These are phyloP conservation scores for Ustanciosporium gigantosporum DNA, from an alignment of 1,284 basidiomycete species.

Conservation along the genomic window DNA sequence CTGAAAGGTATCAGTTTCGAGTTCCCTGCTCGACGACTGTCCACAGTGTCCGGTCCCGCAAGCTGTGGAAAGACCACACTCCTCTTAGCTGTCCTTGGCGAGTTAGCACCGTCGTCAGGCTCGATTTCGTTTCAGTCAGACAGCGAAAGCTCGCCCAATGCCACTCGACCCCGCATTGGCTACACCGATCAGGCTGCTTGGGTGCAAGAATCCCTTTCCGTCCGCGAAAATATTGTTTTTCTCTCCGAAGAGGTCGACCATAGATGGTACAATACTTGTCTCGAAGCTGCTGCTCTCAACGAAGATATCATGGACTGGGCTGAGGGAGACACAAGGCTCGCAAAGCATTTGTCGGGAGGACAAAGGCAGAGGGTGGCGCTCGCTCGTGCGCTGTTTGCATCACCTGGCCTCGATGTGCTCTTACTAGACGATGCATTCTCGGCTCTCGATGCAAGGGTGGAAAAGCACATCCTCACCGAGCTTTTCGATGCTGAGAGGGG, in stretches of 20 bases:
- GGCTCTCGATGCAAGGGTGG: slow-evolving; percentile 16
- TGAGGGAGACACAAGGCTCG: slow-evolving; percentile 37
- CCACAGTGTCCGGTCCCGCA: slow-evolving; percentile 36
- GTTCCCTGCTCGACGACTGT: slow-evolving; percentile 17
- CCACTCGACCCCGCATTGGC: slow-evolving; percentile 5
- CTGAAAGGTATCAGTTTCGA: slow-evolving; percentile 9
- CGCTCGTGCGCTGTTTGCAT: slow-evolving; percentile 40
- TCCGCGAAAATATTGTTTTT: slow-evolving; percentile 44
- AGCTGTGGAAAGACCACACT: slow-evolving; percentile 46
- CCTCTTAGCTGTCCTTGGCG: slow-evolving; percentile 38
- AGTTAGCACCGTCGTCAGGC: slow-evolving; percentile 5
- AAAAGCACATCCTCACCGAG: slow-evolving; percentile 4
- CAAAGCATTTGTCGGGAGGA: slow-evolving; percentile 43
- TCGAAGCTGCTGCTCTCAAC: slow-evolving; percentile 38
- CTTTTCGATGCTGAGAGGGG: slow-evolving; percentile 11
- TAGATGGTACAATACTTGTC: slow-evolving; percentile 24
- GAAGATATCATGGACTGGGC: slow-evolving; percentile 31
- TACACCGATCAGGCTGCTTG: slow-evolving; percentile 39
- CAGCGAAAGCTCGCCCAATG: too few species aligned
- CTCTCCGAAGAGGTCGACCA: slow-evolving; percentile 11
- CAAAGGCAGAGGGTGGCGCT: slow-evolving; percentile 42
- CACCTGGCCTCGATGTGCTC: background rate
- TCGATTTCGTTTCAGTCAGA: background rate
- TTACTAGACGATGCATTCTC: background rate
- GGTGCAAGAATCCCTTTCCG: slow-evolving; percentile 24